A percentile compares a stretch with the other conserved stretches of the same genome.
Evolutionary conservation across 352 stramenopile genomes (phyloP).

Genomic region (Globisporangium echinulatum): DNA sequence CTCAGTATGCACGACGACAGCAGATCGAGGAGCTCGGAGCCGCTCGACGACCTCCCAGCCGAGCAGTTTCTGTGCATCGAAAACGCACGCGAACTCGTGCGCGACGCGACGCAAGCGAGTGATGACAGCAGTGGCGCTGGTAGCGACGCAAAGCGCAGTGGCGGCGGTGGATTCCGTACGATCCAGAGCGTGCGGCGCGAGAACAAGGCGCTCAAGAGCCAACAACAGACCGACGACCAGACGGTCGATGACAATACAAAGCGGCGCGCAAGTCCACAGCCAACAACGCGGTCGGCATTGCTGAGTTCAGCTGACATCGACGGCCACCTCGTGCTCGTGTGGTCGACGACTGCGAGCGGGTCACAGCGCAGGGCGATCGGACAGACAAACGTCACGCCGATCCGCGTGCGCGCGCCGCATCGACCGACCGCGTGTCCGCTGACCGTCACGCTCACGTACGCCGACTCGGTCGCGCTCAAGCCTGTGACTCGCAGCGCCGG

Average conservation of each 20-base stretch:
- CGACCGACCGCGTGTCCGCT: conserved; percentile 50
- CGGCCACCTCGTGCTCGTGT: conserved; percentile 61
- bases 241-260: conserved; percentile 5
- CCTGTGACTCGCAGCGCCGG: conserved; percentile 7
- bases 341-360: conserved; percentile 36
- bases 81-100: conserved; percentile 46
- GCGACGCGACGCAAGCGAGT: conserved; percentile 8
- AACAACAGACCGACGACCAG: conserved; percentile 1
- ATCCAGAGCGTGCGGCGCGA: conserved; percentile 83
- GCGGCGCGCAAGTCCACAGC: conserved; percentile 26
- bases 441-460: conserved; percentile 63
- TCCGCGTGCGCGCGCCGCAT: conserved; percentile 47
- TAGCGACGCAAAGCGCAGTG: conserved; percentile 25
- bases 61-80: conserved; percentile 75
- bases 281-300: conserved; percentile 52
- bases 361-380: conserved; percentile 27
- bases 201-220: conserved; percentile 68
- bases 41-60: conserved; percentile 30
- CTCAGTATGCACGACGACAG: conserved; percentile 8
- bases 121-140: conserved; percentile 18
- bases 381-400: conserved; percentile 53
- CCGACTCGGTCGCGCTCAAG: conserved; percentile 27
- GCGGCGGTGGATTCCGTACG: conserved; percentile 58
- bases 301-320: conserved; percentile 43
- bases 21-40: conserved; percentile 2